Evolutionary conservation across 768 basidiomycete genomes (phyloP).

Genomic region (Agrocybe praecox): DNA sequence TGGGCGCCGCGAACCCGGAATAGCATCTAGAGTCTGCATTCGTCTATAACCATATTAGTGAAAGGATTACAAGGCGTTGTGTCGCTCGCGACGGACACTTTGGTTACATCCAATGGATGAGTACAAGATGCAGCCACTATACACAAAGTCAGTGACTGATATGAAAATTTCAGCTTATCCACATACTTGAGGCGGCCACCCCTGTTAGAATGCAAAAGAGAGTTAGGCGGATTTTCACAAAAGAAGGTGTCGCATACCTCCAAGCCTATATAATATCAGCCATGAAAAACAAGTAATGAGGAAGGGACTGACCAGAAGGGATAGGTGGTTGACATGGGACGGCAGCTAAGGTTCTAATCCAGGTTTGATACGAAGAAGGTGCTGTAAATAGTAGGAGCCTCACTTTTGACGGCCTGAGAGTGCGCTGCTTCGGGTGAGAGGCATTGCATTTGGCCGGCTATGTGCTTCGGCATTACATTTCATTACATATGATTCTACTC

Average conservation of each 20-base stretch:
- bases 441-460: no score
- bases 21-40: conserved; percentile 72
- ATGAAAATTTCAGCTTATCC: not conserved
- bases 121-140: conserved; percentile 81
- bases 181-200: conserved; percentile 64
- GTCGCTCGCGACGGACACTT: conserved; percentile 61
- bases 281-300: not conserved
- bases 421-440: not conserved
- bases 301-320: conserved; percentile 48
- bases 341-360: not conserved
- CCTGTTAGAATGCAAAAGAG: conserved; percentile 35
- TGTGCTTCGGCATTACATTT: no score
- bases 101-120: conserved; percentile 84
- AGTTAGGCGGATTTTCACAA: not conserved
- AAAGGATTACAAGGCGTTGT: not conserved
- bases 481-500: no score
- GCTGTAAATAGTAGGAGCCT: not conserved
- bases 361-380: not conserved
- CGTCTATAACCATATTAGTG: conserved; percentile 45
- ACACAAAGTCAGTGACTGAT: conserved; percentile 8
- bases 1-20: conserved; percentile 49
- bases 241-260: conserved; percentile 43
- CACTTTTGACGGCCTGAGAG: not conserved
- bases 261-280: conserved; percentile 48
- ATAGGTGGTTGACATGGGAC: conserved; percentile 38